Base-by-base conservation (phyloP, 495 filamentous ascomycete genomes). In the Aspergillus olivimuriae region DNA sequence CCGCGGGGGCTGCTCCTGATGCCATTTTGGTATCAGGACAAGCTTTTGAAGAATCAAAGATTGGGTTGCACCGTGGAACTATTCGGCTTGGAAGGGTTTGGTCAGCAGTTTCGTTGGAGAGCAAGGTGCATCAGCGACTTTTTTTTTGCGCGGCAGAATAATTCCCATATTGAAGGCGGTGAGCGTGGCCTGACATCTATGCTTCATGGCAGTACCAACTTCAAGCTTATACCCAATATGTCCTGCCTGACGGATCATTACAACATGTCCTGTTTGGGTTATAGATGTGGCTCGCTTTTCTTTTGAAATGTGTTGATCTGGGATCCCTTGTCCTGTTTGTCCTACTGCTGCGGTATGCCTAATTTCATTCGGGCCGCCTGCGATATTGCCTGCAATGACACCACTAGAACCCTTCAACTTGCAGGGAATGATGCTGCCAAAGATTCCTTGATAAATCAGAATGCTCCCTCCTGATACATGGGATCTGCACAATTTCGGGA, bases 141-240 rank as follows among this genome's bases (percentile, higher is more conserved):
- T 46, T 47, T 40, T 51, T 56, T 52, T 48, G 19, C 31, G 38
- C 43, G 59, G 63, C 63, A 69, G 61, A 65, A 67, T 65, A 47
- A 28, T 56, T 54, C 53, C 49, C 24, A 40, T 44, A 23, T 41
- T 12, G 17, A 42, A 46, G 43, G 55, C 53, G 53, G 53, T 56
- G 43, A 45, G 28, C 5, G 8, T n/a, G 28, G n/a, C 18, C 5
- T 10, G n/a, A 5, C 5, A 24, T 17, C n/a, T 15, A 30, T 30
- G 17, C 11, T 4, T 42, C 17, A 24, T 16, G 2, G n/a, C n/a
- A n/a, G n/a, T n/a, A n/a, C n/a, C n/a, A n/a, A n/a, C n/a, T n/a
- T n/a, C n/a, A n/a, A n/a, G n/a, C n/a, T n/a, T n/a, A n/a, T n/a
- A n/a, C n/a, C n/a, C n/a, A n/a, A n/a, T 7, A 42, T 22, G 18